Evolutionary conservation across 352 stramenopile genomes (phyloP).

Genomic region (Globisporangium cylindrosporum): DNA sequence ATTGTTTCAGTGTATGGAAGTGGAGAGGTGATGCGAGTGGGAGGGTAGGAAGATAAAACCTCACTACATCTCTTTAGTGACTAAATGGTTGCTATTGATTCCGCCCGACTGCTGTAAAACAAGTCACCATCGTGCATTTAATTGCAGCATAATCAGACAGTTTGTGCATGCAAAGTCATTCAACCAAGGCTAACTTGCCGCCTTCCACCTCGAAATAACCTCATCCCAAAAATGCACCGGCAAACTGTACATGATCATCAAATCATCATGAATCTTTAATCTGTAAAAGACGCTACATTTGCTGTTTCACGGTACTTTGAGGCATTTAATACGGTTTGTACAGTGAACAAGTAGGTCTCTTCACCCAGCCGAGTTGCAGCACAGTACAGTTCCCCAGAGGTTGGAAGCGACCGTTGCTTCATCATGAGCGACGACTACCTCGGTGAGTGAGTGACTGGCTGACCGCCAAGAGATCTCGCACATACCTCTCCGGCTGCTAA

Average conservation of each 20-base stretch:
- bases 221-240: neutral
- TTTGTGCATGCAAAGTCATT: neutral
- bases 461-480: no score
- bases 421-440: slow-evolving; percentile 17
- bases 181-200: neutral
- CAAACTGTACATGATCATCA: neutral
- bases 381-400: no score
- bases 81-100: neutral
- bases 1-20: neutral
- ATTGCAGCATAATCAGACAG: neutral
- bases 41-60: neutral
- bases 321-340: no score
- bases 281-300: no score
- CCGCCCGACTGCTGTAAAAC: neutral
- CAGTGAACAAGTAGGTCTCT: no score
- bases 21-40: neutral
- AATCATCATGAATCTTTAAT: neutral
- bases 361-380: no score
- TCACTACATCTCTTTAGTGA: neutral
- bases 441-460: neutral
- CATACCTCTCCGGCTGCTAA: neutral
- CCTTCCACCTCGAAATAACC: neutral
- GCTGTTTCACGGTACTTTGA: no score
- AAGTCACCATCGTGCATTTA: neutral
- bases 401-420: no score